These are phyloP conservation scores for Ulota crispa DNA, from an alignment of 225 moss, liverwort and hornwort species.

Conservation along the genomic window DNA sequence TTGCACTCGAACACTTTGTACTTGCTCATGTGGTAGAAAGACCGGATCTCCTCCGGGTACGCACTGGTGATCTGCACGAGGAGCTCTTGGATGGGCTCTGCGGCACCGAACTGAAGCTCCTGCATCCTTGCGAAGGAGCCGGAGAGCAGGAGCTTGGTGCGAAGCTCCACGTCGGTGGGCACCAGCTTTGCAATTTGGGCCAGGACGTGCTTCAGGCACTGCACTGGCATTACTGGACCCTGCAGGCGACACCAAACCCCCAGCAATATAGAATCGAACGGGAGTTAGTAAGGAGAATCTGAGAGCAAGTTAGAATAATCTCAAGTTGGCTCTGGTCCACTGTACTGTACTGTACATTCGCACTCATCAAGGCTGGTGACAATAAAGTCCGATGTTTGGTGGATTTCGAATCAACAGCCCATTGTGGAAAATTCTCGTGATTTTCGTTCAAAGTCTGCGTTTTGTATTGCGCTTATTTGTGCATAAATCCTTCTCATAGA, in stretches of 20 bases:
- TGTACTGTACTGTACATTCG: no score
- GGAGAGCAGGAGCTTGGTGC: slow-evolving; percentile 89
- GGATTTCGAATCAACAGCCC: no score
- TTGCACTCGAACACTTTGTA: slow-evolving; percentile 61
- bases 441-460: no score
- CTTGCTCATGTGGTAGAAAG: slow-evolving; percentile 64
- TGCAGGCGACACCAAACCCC: slow-evolving; percentile 15
- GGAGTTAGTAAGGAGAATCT: neutral
- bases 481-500: no score
- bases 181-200: slow-evolving; percentile 78
- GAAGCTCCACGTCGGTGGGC: slow-evolving; percentile 63
- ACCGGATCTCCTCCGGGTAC: slow-evolving; percentile 81
- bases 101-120: slow-evolving; percentile 55
- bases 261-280: neutral
- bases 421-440: no score
- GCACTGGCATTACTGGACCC: slow-evolving; percentile 74
- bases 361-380: no score
- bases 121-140: slow-evolving; percentile 85
- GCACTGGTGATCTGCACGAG: slow-evolving; percentile 65
- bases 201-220: slow-evolving; percentile 64
- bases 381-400: no score
- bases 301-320: neutral
- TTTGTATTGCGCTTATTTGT: no score
- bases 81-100: slow-evolving; percentile 51
- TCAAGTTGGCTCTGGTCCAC: no score